Conservation (phyloP, 371 early-diverging fungal genomes). For the Zopfochytrium polystomum region DNA sequence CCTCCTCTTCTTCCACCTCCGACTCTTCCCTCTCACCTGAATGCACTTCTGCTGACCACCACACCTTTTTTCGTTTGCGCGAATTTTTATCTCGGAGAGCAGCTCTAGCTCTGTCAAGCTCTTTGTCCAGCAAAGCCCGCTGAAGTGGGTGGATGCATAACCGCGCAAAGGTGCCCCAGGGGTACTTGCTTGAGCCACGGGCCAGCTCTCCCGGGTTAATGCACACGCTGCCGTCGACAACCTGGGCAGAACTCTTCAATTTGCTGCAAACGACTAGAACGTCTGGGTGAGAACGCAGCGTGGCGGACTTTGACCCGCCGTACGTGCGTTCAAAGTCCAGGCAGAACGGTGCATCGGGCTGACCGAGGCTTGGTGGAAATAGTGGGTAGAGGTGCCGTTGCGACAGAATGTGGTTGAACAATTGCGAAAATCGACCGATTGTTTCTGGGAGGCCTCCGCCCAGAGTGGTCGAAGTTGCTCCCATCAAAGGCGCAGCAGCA, state of each 20-base stretch:
- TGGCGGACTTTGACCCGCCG: conserved; percentile 30
- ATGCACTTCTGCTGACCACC: too few species aligned
- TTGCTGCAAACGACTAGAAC: conserved; percentile 72
- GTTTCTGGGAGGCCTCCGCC: too few species aligned
- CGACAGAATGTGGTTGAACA: conserved; percentile 66
- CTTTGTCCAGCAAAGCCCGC: too few species aligned
- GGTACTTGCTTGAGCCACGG: conserved; percentile 56
- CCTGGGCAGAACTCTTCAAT: conserved; percentile 62
- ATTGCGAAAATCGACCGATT: conserved; percentile 64
- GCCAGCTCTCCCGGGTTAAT: conserved; percentile 78
- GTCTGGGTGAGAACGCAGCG: conserved; percentile 70
- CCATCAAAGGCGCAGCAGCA: neutral
- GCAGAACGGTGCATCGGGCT: conserved; percentile 18
- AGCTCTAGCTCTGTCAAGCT: too few species aligned
- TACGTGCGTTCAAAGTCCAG: conserved; percentile 29
- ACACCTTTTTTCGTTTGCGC: too few species aligned
- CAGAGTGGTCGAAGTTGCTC: conserved; percentile 15
- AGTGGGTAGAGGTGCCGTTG: conserved; percentile 84
- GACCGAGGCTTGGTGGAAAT: conserved; percentile 59
- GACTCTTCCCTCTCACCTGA: too few species aligned
- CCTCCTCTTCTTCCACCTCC: too few species aligned
- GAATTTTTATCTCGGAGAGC: too few species aligned
- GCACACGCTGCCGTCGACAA: conserved; percentile 64
- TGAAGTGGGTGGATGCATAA: conserved; percentile 64
- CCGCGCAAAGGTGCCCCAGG: conserved; percentile 76